phyloP scores from a whole-genome alignment of 2,329 filamentous ascomycete genomes.

The Aspergillus sp. region DNA sequence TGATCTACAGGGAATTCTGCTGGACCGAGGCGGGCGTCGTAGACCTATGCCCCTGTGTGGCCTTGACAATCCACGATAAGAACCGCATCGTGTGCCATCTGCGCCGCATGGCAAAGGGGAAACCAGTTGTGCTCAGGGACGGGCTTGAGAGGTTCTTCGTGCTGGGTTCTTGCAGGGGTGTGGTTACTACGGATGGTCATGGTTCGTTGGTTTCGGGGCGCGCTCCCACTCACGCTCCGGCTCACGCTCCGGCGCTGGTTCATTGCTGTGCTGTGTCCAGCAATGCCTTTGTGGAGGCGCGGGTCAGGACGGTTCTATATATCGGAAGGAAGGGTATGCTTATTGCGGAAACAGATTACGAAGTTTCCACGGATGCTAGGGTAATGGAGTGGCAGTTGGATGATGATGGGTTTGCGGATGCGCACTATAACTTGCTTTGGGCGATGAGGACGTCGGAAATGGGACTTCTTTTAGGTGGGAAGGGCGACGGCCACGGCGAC shows the following conservation, averaged over 20 bases:
- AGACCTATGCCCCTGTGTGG: neutral
- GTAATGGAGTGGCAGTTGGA: neutral
- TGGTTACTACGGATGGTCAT: no score
- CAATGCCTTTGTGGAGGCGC: neutral
- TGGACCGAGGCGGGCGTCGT: neutral
- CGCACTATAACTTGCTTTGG: neutral
- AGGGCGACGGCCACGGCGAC: no score
- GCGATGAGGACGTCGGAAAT: neutral
- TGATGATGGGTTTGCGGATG: neutral
- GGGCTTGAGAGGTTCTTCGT: neutral
- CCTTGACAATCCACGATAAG: neutral
- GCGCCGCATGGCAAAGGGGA: neutral
- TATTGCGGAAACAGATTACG: neutral
- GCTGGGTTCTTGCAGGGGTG: no score
- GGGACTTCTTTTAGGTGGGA: neutral
- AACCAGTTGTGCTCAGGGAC: neutral
- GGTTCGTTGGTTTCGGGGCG: no score
- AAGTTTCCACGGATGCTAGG: neutral
- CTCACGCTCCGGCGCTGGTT: neutral
- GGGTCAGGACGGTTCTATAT: neutral
- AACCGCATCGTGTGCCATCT: neutral
- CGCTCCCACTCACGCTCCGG: neutral
- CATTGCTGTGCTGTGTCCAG: neutral
- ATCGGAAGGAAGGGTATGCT: neutral
- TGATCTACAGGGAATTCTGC: neutral